Evolutionary conservation across 176 grass and related monocot species (phyloP).

Genomic region (Aegilops umbellulata): DNA sequence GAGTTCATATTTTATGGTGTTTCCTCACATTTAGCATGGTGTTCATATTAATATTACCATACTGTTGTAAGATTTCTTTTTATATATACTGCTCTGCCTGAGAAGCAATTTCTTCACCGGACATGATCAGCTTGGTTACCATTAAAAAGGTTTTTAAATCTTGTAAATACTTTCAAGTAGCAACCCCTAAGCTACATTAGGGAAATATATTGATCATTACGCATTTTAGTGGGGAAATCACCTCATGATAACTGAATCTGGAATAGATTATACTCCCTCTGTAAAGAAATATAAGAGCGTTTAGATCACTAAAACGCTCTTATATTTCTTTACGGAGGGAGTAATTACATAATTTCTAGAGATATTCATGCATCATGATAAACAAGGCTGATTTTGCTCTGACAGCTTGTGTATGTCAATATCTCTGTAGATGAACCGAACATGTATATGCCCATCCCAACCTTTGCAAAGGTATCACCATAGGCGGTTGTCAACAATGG

Average conservation of each 20-base stretch:
- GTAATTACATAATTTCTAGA: background rate
- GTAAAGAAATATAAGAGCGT: too few relatives aligned
- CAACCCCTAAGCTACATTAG: background rate
- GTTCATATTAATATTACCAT: background rate
- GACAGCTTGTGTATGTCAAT: background rate
- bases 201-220: background rate
- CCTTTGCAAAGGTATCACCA: conserved; percentile 42
- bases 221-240: background rate
- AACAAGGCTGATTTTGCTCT: background rate
- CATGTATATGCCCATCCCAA: background rate
- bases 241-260: background rate
- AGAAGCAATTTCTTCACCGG: background rate
- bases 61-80: background rate
- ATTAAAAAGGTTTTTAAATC: background rate
- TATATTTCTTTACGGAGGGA: too few relatives aligned
- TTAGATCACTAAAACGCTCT: too few relatives aligned
- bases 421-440: background rate
- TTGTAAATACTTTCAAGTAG: background rate
- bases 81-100: background rate
- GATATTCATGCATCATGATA: background rate
- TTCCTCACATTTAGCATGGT: background rate
- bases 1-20: background rate
- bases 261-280: background rate
- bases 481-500: conserved; percentile 49
- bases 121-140: background rate